Base-by-base conservation (phyloP, 1,139 yeast genomes). In the Petasospora fabianii region DNA sequence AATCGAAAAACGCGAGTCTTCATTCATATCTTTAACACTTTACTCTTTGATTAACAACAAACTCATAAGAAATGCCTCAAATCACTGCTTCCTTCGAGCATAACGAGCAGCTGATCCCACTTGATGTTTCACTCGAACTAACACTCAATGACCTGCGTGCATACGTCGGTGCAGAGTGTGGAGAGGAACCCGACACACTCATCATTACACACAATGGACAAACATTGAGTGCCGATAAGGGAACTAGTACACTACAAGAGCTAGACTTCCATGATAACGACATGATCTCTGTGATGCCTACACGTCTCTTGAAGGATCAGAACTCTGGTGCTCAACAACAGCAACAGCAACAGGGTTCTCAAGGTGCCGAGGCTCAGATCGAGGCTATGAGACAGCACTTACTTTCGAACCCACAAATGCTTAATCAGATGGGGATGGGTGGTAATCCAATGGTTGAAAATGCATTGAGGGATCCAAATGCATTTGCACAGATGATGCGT, bases 151-250 rank as follows among this genome's bases (percentile, higher is more conserved):
- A 88, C 58, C 73, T 90, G 52, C 71, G 77, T 45, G 95, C 95
- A 0, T 80, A 84, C 49, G 59, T 90, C 6, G 87, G 81, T 49
- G 80, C 87, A 3, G 96, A 88, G 54, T 74, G 87, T 16, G 72
- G 68, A 18, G 70, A 82, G 27, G 66, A 68, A 6, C 66, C 76
- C 3, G 35, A 31, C 14, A 28, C 28, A 21, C 32, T 41, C 27
- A 18, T 33, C n/a, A 28, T 47, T 21, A 58, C 66, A 22, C 68
- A 66, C 50, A 69, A 80, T 47, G 74, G 75, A 38, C 64, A 63
- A 27, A 55, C 64, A 6, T 53, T 84, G 13, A 33, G 27, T 2
- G 34, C 27, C 2, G 59, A 57, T 3, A 49, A 52, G 7, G 47
- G 53, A 2, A 4, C 18, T 5, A 60, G 61, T 37, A 61, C 76